Base-by-base conservation (phyloP, 2,329 filamentous ascomycete species). In the Dendrostoma leiphaemia region DNA sequence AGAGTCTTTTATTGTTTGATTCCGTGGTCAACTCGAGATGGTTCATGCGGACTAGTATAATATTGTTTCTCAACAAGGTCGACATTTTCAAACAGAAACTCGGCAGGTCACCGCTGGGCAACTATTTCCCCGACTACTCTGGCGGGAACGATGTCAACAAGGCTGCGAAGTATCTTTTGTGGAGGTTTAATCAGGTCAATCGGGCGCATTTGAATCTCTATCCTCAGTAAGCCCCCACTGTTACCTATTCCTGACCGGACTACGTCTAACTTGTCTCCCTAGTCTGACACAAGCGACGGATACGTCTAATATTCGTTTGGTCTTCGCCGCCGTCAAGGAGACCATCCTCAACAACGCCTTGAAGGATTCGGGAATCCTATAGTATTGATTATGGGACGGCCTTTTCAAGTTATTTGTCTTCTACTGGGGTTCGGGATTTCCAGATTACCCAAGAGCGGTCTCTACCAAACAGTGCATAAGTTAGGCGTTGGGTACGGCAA, bases 11-110 rank as follows among this genome's bases (percentile, higher is more conserved):
- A 15, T 81, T 99, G 4, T 99, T 99, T 69, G 94, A 99, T 73
- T 97, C 93, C 1, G 94, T 99, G 4, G 94, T 99, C 63, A 99
- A 99, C 74, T 97, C 94, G 29, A 82, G 94, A 64, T 99, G 94
- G 94, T 99, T 99, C 73, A 96, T 97, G 89, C 82, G 94, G 64
- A 99, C 94, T 12, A 97, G 92, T 68, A 99, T 99, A 68, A 97
- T 99, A 67, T 80, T 99, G 54, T 99, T 99, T 76, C 81, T 99
- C 59, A 99, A 99, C 78, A 99, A 99, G 72, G 94, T 99, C 62
- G 94, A 99, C 75, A 84, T 99, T 55, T 99, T 99, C 81, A 93
- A 94, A 71, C 88, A 91, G 67, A 99, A 99, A 71, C 84, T 99
- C 26, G 84, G 85, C 52, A 85, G 92, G 60, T 97, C 91, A 52